A percentile compares a stretch with the other conserved stretches of the same genome.
Conservation (phyloP, 2,329 filamentous ascomycete species). For the Chaetomiaceae sp. region DNA sequence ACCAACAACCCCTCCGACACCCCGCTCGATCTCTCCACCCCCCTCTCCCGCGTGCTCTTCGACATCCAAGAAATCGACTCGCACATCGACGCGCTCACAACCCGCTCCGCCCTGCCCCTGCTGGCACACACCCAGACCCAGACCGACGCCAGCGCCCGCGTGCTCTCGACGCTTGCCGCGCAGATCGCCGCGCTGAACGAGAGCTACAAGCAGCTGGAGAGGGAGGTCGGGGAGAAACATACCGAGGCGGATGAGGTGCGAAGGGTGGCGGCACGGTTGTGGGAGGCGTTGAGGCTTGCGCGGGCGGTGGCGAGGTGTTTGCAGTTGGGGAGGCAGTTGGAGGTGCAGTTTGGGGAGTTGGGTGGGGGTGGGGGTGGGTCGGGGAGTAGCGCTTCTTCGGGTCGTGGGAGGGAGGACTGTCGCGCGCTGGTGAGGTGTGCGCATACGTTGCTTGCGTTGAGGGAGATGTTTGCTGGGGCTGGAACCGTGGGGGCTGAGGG, state of each 20-base stretch:
- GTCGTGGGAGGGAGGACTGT: constrained; percentile 61
- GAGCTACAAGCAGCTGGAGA: constrained; percentile 79
- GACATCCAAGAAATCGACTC: constrained; percentile 97
- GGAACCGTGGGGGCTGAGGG: constrained; percentile 48
- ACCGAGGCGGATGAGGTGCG: constrained; percentile 80
- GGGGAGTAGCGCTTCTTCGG: constrained; percentile 28
- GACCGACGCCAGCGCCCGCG: constrained; percentile 63
- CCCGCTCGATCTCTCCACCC: constrained; percentile 87
- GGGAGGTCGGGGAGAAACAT: constrained; percentile 80
- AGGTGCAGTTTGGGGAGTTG: constrained; percentile 75
- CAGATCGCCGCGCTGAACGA: constrained; percentile 78
- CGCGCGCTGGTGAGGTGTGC: constrained; percentile 76
- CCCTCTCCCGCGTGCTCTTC: constrained; percentile 88
- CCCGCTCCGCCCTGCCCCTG: constrained; percentile 74
- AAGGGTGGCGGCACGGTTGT: constrained; percentile 69
- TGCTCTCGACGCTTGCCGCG: constrained; percentile 71
- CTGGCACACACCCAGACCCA: constrained; percentile 73
- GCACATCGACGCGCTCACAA: constrained; percentile 86
- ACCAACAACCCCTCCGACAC: constrained; percentile 92
- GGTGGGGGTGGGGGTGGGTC: constrained; percentile 34
- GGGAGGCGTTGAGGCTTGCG: constrained; percentile 73
- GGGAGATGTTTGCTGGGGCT: constrained; percentile 65
- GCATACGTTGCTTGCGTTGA: constrained; percentile 70
- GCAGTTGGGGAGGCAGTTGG: constrained; percentile 77
- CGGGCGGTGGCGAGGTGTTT: constrained; percentile 73